Evolutionary conservation across 768 basidiomycete genomes (phyloP), one percentile per base, ranked within the genome.

Genomic region (Lyophyllum atratum): DNA sequence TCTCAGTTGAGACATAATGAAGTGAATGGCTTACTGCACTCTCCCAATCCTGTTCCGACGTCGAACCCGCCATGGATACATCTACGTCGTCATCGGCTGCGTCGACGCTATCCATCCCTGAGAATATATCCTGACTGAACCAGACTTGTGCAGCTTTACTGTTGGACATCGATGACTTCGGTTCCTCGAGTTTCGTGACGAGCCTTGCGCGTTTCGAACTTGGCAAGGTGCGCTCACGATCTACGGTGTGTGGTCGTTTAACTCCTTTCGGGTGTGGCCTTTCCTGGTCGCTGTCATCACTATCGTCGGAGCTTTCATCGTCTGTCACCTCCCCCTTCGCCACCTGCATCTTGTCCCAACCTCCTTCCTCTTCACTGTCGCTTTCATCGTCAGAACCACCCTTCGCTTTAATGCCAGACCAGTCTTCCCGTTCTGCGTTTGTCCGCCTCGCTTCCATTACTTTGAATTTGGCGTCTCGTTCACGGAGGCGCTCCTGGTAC

Each of bases 71-170:
- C 24, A 48, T 59, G 58, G 59, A 49, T 29, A 56, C 33, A 50
- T 58, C 66, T 7, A 74, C 74, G 0, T 53, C 45, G 4, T 52
- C 68, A 29, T 73, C 76, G 19, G 61, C 66, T 29, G 64, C 64
- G 14, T 75, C 72, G 40, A 77, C 75, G 10, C 70, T 80, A 42
- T 81, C 84, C 7, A 84, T 70, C 22, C 82, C 89, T 49, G 85
- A 81, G 78, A 99, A 99, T 43, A 97, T 72, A 49, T 90, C 89
- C 72, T 97, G 96, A 61, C 90, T 88, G 74, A 98, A 99, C 97
- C 97, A 99, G n/a, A 98, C 70, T 64, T 89, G 82, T 2, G 94
- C 84, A 44, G 86, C 80, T 45, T 81, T 81, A 63, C 80, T 85
- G 12, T 68, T 66, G 14, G 73, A 67, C 1, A 68, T 64, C 19